Percentiles rank a stretch among this genome's conserved stretches.
Conservation (phyloP, 1,139 yeast genomes). For the Lodderomyces beijingensis region DNA sequence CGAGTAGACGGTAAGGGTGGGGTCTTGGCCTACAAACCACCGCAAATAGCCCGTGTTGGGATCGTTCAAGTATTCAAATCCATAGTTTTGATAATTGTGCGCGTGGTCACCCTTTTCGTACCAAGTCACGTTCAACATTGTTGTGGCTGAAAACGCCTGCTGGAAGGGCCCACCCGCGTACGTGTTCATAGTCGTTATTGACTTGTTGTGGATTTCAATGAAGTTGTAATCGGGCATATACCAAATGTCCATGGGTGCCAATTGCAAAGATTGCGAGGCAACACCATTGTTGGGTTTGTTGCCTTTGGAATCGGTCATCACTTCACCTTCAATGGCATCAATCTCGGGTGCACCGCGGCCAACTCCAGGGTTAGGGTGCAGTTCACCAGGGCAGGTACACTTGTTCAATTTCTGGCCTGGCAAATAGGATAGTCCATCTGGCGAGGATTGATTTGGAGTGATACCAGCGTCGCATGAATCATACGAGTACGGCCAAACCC, state of each 20-base stretch:
- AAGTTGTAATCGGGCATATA: conserved; percentile 76
- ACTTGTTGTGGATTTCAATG: conserved; percentile 56
- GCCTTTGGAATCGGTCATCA: conserved; percentile 30
- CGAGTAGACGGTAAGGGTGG: conserved; percentile 60
- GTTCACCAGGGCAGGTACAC: conserved; percentile 73
- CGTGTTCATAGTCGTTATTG: conserved; percentile 66
- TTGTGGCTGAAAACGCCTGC: conserved; percentile 75
- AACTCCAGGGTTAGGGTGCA: conserved; percentile 73
- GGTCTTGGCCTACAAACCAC: conserved; percentile 76
- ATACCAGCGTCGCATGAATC: conserved; percentile 83
- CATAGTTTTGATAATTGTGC: conserved; percentile 62
- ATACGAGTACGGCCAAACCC: conserved; percentile 90
- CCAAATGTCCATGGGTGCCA: conserved; percentile 88
- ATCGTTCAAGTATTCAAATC: conserved; percentile 74
- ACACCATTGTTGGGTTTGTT: conserved; percentile 44
- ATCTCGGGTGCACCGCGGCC: conserved; percentile 93
- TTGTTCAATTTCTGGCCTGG: conserved; percentile 71
- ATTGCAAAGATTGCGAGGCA: conserved; percentile 78
- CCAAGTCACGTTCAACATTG: conserved; percentile 72
- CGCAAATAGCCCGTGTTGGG: conserved; percentile 63
- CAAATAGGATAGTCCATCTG: conserved; percentile 74
- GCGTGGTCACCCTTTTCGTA: conserved; percentile 52
- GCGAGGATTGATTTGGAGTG: conserved; percentile 78
- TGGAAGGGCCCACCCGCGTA: conserved; percentile 85
- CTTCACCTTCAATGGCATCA: conserved; percentile 77